Base-by-base conservation (phyloP, 306 rosid genomes). In the Castanospermum australe region DNA sequence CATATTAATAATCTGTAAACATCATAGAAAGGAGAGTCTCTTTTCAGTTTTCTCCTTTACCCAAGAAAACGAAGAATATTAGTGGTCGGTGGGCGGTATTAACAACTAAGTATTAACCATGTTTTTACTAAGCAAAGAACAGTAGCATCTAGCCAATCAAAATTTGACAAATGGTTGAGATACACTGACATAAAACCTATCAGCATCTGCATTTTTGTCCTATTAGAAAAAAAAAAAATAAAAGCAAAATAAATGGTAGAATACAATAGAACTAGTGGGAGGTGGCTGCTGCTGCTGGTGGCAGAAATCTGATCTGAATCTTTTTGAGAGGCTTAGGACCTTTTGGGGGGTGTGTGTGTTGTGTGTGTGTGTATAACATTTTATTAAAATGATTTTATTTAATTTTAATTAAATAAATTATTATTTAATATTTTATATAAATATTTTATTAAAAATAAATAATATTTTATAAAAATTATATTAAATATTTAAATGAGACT, bases 41-140 rank as follows among this genome's bases (percentile, higher is more conserved):
- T 73, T 78, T 83, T 77, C 85, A 82, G 87, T 36, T 76, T 75
- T 72, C 72, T 51, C 79, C 76, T 2, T 2, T 13, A 24, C 76
- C 86, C 89, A 63, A 85, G 79, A 79, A 73, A 67, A n/a, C n/a
- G 63, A 66, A 71, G 83, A 85, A 82, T 85, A 85, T 82, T 68
- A 47, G 18, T 1, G 9, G 5, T 47, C 3, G 55, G 54, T 41
- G 74, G 86, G 80, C 60, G 38, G 38, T 39, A 63, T 24, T n/a
- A n/a, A n/a, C n/a, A n/a, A n/a, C n/a, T n/a, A n/a, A n/a, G n/a
- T n/a, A n/a, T n/a, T 56, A 38, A 68, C 78, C 82, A 71, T 52
- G 32, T 50, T 24, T 18, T n/a, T 59, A 68, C 75, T 30, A 38
- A 2, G 18, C 32, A 30, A 52, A 64, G 56, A 85, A 18, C 68